phyloP scores from a whole-genome alignment of 306 rosid genomes.

The Geum urbanum region DNA sequence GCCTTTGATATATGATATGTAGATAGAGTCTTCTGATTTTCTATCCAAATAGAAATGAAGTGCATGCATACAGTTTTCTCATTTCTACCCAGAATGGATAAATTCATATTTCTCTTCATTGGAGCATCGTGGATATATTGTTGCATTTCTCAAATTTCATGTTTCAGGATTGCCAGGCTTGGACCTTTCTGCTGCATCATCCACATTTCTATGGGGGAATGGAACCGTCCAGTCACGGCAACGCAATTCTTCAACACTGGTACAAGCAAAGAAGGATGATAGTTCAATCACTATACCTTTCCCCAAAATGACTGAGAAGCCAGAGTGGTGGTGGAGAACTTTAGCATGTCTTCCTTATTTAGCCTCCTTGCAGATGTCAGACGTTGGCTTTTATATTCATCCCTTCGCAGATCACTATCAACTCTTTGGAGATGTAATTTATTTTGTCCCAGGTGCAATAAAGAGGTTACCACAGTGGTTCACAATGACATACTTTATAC shows the following conservation, averaged over 20 bases:
- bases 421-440: slow-evolving; percentile 42
- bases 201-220: slow-evolving; percentile 28
- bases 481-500: slow-evolving; percentile 51
- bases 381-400: slow-evolving; percentile 53
- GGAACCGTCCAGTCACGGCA: slow-evolving; percentile 26
- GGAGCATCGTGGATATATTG: slow-evolving; percentile 13
- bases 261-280: slow-evolving; percentile 48
- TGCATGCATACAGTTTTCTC: neutral
- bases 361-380: slow-evolving; percentile 62
- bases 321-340: slow-evolving; percentile 94
- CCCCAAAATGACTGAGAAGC: slow-evolving; percentile 59
- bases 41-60: neutral
- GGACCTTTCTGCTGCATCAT: slow-evolving; percentile 30
- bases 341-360: slow-evolving; percentile 74
- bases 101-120: neutral
- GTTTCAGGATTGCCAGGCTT: slow-evolving; percentile 41
- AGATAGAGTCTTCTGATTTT: too few species aligned
- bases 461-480: slow-evolving; percentile 71
- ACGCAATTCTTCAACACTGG: slow-evolving; percentile 22
- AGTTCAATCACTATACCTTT: slow-evolving; percentile 44
- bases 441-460: slow-evolving; percentile 65
- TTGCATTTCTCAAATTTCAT: neutral
- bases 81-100: neutral
- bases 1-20: neutral
- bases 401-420: slow-evolving; percentile 52